Conservation (phyloP, 805 yeast genomes). For the Lachancea sp. region DNA sequence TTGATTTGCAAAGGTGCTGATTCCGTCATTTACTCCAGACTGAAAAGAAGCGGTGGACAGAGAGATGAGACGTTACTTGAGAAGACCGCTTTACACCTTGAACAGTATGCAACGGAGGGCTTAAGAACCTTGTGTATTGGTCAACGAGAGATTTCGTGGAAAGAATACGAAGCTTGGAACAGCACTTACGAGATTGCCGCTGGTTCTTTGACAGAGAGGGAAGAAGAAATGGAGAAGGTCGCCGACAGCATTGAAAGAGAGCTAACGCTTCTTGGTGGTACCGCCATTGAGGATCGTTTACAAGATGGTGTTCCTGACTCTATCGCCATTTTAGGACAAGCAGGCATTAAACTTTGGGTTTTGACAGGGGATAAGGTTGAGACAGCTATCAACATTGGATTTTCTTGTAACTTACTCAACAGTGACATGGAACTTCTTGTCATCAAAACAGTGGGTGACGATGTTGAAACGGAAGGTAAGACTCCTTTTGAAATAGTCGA, state of each 20-base stretch:
- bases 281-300: conserved; percentile 79
- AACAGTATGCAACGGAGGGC: conserved; percentile 77
- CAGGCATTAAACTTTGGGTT: conserved; percentile 83
- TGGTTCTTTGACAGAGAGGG: conserved; percentile 57
- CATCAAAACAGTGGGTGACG: conserved; percentile 45
- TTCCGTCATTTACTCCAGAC: conserved; percentile 65
- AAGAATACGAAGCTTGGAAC: conserved; percentile 59
- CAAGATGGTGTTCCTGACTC: conserved; percentile 87
- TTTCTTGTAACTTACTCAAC: conserved; percentile 71
- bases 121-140: conserved; percentile 77
- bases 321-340: conserved; percentile 58
- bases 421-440: conserved; percentile 71
- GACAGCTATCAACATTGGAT: conserved; percentile 83
- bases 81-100: conserved; percentile 66
- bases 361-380: conserved; percentile 86
- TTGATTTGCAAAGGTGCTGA: conserved; percentile 83
- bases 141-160: conserved; percentile 57
- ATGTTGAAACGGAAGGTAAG: conserved; percentile 40
- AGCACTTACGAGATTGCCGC: conserved; percentile 57
- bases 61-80: conserved; percentile 44
- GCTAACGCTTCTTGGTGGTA: conserved; percentile 65
- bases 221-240: conserved; percentile 63
- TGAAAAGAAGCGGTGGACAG: conserved; percentile 37
- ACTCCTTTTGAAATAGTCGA: conserved; percentile 40
- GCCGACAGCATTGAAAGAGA: conserved; percentile 69